A percentile compares a stretch with the other conserved stretches of the same genome.
Evolutionary conservation across 495 filamentous ascomycete species (phyloP).

Genomic region (Oleoguttula mirabilis): DNA sequence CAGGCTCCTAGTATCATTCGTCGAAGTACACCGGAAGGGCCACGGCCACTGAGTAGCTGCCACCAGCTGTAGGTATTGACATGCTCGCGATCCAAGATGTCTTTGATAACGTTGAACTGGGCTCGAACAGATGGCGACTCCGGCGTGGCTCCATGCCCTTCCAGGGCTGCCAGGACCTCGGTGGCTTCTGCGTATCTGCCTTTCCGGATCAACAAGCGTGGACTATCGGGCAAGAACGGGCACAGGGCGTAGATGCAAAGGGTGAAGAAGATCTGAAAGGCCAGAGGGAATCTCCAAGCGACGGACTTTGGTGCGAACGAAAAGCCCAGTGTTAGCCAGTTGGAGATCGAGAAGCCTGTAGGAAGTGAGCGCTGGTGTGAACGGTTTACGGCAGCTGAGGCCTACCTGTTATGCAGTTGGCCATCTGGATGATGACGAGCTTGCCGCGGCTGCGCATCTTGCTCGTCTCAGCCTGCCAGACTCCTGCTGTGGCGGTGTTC

Average conservation of each 20-base stretch:
- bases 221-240: constrained; percentile 24
- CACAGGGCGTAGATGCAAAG: constrained; percentile 19
- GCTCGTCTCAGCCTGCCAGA: constrained; percentile 67
- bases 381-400: constrained; percentile 11
- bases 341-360: constrained; percentile 28
- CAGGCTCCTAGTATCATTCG: constrained; percentile 25
- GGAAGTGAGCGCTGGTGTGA: too few species aligned
- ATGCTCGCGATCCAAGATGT: constrained; percentile 26
- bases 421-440: constrained; percentile 29
- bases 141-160: constrained; percentile 22
- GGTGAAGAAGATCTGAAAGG: constrained; percentile 35
- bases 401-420: constrained; percentile 24
- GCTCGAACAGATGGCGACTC: constrained; percentile 18
- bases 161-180: constrained; percentile 26
- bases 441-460: constrained; percentile 45
- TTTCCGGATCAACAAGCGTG: constrained; percentile 27
- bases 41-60: constrained; percentile 22
- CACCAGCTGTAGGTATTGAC: constrained; percentile 25
- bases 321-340: constrained; percentile 36
- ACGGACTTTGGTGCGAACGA: constrained; percentile 33
- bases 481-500: constrained; percentile 49
- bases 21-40: constrained; percentile 22
- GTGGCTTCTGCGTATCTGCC: constrained; percentile 25
- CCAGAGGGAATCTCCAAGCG: constrained; percentile 36
- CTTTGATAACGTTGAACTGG: constrained; percentile 28